Percentiles rank a stretch among this genome's conserved stretches.
Evolutionary conservation across 768 basidiomycete genomes (phyloP).

Genomic region (Boletellus emodensis): DNA sequence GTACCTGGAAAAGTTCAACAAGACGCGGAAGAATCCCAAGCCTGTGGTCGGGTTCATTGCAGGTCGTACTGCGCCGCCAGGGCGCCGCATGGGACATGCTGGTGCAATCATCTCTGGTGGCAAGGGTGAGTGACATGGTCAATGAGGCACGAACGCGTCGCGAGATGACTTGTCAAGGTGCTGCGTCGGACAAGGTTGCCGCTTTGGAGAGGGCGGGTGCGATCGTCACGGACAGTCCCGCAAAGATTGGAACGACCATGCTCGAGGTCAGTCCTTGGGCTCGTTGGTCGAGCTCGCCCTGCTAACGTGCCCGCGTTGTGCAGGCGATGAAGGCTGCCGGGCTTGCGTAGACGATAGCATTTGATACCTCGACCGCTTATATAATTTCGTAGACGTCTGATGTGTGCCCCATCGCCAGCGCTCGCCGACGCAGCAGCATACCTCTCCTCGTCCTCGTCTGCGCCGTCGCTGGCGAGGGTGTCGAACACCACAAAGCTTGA

Average conservation of each 20-base stretch:
- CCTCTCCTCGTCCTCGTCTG: conserved; percentile 41
- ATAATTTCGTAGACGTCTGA: conserved; percentile 33
- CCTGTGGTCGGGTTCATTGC: conserved; percentile 98
- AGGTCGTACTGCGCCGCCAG: conserved; percentile 95
- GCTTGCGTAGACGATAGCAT: conserved; percentile 44
- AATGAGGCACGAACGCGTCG: neutral
- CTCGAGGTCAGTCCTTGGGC: conserved; percentile 59
- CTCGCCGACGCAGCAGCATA: conserved; percentile 63
- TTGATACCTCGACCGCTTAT: conserved; percentile 25
- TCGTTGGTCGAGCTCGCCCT: neutral
- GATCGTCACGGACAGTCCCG: conserved; percentile 91
- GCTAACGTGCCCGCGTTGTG: conserved; percentile 1
- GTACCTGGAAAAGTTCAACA: conserved; percentile 90
- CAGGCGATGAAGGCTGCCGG: conserved; percentile 81
- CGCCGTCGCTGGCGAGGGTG: conserved; percentile 51
- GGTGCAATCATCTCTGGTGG: conserved; percentile 98
- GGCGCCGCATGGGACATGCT: conserved; percentile 96
- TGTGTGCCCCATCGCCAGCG: conserved; percentile 33
- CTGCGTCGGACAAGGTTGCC: conserved; percentile 89
- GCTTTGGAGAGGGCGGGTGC: conserved; percentile 90
- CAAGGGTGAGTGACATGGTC: conserved; percentile 57
- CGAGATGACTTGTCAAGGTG: conserved; percentile 45
- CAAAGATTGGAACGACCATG: conserved; percentile 89
- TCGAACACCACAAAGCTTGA: conserved; percentile 67
- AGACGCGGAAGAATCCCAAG: conserved; percentile 80